Evolutionary conservation across 805 yeast genomes (phyloP).

Genomic region (Yamadazyma sp.): DNA sequence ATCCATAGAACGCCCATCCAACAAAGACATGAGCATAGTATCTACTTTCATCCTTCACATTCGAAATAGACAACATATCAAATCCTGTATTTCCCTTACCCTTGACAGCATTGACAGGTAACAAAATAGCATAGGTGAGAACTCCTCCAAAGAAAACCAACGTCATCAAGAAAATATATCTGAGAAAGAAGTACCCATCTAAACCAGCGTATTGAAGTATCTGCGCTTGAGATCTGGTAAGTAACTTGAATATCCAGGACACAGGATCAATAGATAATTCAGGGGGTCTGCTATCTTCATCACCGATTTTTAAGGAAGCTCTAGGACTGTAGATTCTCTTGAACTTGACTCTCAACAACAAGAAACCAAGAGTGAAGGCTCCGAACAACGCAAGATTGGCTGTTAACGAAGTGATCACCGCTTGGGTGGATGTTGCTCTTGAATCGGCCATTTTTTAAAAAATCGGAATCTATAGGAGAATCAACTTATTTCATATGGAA

Average conservation of each 20-base stretch:
- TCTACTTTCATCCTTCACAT: slow-evolving; percentile 57
- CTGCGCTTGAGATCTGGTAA: slow-evolving; percentile 68
- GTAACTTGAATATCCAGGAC: slow-evolving; percentile 66
- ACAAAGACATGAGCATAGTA: slow-evolving; percentile 86
- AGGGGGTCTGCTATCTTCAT: slow-evolving; percentile 64
- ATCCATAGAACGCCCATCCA: slow-evolving; percentile 76
- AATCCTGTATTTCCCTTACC: slow-evolving; percentile 66
- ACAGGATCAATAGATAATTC: slow-evolving; percentile 69
- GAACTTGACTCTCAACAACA: slow-evolving; percentile 64
- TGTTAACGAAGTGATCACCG: slow-evolving; percentile 70
- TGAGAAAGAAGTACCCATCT: slow-evolving; percentile 89
- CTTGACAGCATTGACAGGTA: slow-evolving; percentile 70
- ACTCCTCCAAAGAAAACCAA: slow-evolving; percentile 46
- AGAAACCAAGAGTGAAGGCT: slow-evolving; percentile 58
- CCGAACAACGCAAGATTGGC: slow-evolving; percentile 68
- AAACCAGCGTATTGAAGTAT: slow-evolving; percentile 84
- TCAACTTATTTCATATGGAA: background rate
- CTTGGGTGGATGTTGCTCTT: slow-evolving; percentile 54
- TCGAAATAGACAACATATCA: slow-evolving; percentile 75
- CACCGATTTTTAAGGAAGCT: slow-evolving; percentile 57
- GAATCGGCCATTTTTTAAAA: slow-evolving; percentile 8
- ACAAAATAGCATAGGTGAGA: slow-evolving; percentile 61
- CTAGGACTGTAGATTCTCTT: slow-evolving; percentile 84
- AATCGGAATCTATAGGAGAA: background rate
- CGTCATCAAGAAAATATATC: slow-evolving; percentile 66